Conservation (phyloP, 441 rosid species). For the Pelargonium exstipulatum region DNA sequence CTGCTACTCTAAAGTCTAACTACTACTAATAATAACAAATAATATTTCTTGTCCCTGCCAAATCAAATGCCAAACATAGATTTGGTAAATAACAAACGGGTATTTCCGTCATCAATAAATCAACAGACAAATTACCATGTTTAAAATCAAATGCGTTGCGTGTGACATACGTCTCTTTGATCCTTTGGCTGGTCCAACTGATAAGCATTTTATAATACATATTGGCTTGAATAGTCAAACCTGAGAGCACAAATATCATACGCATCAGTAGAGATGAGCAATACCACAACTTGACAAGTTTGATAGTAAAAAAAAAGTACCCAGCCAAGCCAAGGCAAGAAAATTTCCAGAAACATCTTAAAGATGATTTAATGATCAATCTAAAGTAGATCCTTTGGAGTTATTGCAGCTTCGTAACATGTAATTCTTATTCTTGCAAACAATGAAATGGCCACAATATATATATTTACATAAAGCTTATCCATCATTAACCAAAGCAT, state of each 20-base stretch:
- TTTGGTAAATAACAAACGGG: not conserved
- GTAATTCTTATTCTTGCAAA: not conserved
- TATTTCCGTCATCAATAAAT: not conserved
- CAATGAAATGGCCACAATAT: not conserved
- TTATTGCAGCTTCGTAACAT: not conserved
- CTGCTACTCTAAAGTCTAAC: no score
- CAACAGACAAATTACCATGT: constrained; percentile 46
- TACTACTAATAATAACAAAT: not conserved
- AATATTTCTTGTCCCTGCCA: not conserved
- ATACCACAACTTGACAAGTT: not conserved
- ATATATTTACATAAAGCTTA: not conserved
- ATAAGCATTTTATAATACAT: constrained; percentile 96
- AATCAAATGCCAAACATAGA: not conserved
- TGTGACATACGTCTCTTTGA: constrained; percentile 61
- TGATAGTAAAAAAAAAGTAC: not conserved
- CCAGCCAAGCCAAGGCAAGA: not conserved
- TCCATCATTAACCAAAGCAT: not conserved
- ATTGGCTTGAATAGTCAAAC: constrained; percentile 94
- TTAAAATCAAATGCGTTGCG: constrained; percentile 87
- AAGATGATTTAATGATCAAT: not conserved
- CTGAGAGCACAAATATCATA: constrained; percentile 36
- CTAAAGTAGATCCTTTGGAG: not conserved
- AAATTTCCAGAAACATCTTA: not conserved
- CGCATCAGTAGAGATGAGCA: constrained; percentile 14
- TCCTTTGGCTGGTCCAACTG: constrained; percentile 91